Percentiles rank a stretch among this genome's conserved stretches.
Conservation (phyloP, 2,329 filamentous ascomycete genomes). For the Fusarium nisikadoi region DNA sequence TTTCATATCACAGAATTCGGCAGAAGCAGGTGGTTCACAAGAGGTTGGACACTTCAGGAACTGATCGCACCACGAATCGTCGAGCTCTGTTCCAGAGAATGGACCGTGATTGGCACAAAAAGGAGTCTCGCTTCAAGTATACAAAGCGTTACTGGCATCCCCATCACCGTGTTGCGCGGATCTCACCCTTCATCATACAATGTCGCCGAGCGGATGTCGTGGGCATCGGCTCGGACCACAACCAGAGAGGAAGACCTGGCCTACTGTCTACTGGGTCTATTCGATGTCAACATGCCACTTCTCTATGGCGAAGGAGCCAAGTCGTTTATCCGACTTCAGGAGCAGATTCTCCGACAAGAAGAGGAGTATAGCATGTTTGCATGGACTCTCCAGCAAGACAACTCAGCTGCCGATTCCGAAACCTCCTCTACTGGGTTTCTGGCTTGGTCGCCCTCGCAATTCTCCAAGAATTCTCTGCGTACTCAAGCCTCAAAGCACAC, state of each 20-base stretch:
- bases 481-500: not conserved
- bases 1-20: constrained; percentile 5
- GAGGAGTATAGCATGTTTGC: constrained; percentile 23
- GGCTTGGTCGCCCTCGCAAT: constrained; percentile 12
- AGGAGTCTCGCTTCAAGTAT: constrained; percentile 6
- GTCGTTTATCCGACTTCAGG: constrained; percentile 10
- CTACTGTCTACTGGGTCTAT: constrained; percentile 15
- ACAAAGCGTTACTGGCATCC: constrained; percentile 3
- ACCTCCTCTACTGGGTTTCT: constrained; percentile 5
- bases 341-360: constrained; percentile 21
- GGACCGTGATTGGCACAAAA: constrained; percentile 15
- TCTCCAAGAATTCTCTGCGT: not conserved
- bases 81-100: constrained; percentile 10
- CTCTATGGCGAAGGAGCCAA: constrained; percentile 16
- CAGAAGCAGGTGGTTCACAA: constrained; percentile 11
- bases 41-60: constrained; percentile 20
- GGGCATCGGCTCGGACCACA: constrained; percentile 18
- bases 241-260: constrained; percentile 20
- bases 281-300: constrained; percentile 20
- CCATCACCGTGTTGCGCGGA: constrained; percentile 10
- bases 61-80: constrained; percentile 14
- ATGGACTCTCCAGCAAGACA: constrained; percentile 4
- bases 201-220: constrained; percentile 21
- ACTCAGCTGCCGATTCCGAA: not conserved
- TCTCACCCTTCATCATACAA: not conserved